Evolutionary conservation across 148 eudicot genomes (phyloP).

Genomic region (Drosera capensis): DNA sequence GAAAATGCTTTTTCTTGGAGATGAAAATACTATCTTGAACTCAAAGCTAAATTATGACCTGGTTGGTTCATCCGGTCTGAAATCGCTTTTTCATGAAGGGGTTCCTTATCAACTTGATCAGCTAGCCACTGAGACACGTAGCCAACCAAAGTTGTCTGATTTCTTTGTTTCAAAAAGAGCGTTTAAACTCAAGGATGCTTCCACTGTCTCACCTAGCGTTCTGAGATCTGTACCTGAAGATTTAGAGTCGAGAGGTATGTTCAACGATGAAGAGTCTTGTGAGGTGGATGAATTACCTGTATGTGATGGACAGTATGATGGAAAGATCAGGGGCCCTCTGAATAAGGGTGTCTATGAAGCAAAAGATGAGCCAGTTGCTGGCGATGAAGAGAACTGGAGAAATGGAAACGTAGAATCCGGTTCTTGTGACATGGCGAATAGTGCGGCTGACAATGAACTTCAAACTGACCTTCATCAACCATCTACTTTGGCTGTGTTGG

Average conservation of each 20-base stretch:
- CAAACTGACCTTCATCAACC: slow-evolving; percentile 16
- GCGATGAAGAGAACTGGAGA: slow-evolving; percentile 13
- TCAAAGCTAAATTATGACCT: too few relatives aligned
- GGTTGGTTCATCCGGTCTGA: neutral
- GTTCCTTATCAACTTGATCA: slow-evolving; percentile 80
- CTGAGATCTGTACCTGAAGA: slow-evolving; percentile 19
- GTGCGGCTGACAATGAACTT: slow-evolving; percentile 11
- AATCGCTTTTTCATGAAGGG: slow-evolving; percentile 34
- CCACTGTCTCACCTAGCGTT: slow-evolving; percentile 14
- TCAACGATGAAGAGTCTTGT: slow-evolving; percentile 13
- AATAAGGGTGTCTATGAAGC: slow-evolving; percentile 9
- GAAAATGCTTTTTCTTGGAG: too few relatives aligned
- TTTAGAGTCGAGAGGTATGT: slow-evolving; percentile 15
- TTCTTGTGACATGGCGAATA: slow-evolving; percentile 9
- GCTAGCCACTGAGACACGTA: slow-evolving; percentile 33
- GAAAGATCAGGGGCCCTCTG: slow-evolving; percentile 10
- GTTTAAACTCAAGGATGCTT: slow-evolving; percentile 14
- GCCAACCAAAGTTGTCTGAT: slow-evolving; percentile 67
- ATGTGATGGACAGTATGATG: slow-evolving; percentile 10
- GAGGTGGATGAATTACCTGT: slow-evolving; percentile 22
- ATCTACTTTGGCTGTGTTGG: slow-evolving; percentile 23
- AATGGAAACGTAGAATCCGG: slow-evolving; percentile 19
- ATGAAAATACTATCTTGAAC: too few relatives aligned
- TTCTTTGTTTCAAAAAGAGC: slow-evolving; percentile 42
- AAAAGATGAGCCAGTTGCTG: slow-evolving; percentile 16